Evolutionary conservation across 2,329 filamentous ascomycete genomes (phyloP).

Genomic region (Neurospora sp.): DNA sequence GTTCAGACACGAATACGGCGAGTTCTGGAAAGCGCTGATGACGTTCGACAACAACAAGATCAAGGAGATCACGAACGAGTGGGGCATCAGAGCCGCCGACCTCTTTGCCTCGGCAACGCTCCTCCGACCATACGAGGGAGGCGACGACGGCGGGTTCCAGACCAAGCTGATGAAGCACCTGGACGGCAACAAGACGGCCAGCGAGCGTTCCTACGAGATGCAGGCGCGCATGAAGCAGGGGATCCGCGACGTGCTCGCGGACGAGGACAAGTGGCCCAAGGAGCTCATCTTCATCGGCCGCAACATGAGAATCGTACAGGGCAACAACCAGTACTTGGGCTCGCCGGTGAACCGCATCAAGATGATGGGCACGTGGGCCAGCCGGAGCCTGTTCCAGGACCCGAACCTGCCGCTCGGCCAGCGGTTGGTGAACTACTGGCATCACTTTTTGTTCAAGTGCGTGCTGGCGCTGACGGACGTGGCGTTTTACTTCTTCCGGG

Average conservation of each 20-base stretch:
- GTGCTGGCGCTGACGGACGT: slow-evolving; percentile 70
- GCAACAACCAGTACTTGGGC: slow-evolving; percentile 83
- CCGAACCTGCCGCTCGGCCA: slow-evolving; percentile 51
- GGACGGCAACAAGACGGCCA: slow-evolving; percentile 45
- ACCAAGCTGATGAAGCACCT: slow-evolving; percentile 56
- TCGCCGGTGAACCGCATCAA: slow-evolving; percentile 88
- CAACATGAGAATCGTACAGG: slow-evolving; percentile 87
- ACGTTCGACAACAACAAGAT: slow-evolving; percentile 86
- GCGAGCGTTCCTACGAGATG: slow-evolving; percentile 80
- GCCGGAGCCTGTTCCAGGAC: slow-evolving; percentile 68
- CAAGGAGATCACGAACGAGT: slow-evolving; percentile 57
- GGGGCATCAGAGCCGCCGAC: slow-evolving; percentile 84
- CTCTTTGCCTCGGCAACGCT: slow-evolving; percentile 87
- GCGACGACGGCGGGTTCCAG: slow-evolving; percentile 52
- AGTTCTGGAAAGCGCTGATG: slow-evolving; percentile 90
- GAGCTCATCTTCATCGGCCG: slow-evolving; percentile 88
- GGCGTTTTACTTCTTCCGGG: slow-evolving; percentile 70
- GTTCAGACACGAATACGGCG: slow-evolving; percentile 77
- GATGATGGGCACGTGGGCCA: slow-evolving; percentile 87
- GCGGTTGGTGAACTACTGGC: slow-evolving; percentile 58
- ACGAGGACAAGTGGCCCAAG: slow-evolving; percentile 81
- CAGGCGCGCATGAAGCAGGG: slow-evolving; percentile 71
- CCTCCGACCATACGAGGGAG: slow-evolving; percentile 83
- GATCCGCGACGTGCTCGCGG: slow-evolving; percentile 59
- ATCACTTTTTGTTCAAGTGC: slow-evolving; percentile 71